Evolutionary conservation across 2,329 filamentous ascomycete species (phyloP).

Genomic region (Keithomyces neogunnii): DNA sequence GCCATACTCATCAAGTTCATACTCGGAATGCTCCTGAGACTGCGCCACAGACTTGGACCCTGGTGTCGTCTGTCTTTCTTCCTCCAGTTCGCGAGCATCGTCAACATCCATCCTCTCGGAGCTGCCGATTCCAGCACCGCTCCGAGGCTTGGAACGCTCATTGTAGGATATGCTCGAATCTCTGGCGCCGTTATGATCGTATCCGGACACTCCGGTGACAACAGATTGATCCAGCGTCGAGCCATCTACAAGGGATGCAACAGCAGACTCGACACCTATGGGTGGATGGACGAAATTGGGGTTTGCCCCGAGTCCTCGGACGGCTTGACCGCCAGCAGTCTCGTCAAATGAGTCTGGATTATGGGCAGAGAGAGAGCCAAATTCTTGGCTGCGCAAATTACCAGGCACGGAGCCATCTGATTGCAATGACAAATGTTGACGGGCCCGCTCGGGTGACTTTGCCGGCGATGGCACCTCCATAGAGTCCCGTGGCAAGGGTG

Average conservation of each 20-base stretch:
- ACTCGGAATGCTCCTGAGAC: conserved; percentile 43
- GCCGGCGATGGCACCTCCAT: conserved; percentile 43
- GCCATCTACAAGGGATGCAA: conserved; percentile 77
- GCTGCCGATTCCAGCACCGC: conserved; percentile 25
- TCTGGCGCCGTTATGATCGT: conserved; percentile 33
- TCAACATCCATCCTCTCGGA: conserved; percentile 34
- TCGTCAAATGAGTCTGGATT: conserved; percentile 51
- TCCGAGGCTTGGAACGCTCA: conserved; percentile 20
- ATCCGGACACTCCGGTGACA: conserved; percentile 51
- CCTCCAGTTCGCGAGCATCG: conserved; percentile 27
- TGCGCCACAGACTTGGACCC: conserved; percentile 26
- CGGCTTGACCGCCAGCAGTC: conserved; percentile 57
- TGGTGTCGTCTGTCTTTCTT: conserved; percentile 33
- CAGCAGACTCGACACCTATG: conserved; percentile 73
- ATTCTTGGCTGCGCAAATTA: conserved; percentile 39
- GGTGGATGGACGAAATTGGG: conserved; percentile 68
- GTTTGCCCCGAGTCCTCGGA: conserved; percentile 63
- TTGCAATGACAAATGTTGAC: conserved; percentile 24
- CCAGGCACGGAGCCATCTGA: conserved; percentile 27
- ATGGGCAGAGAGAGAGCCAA: conserved; percentile 46
- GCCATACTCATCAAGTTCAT: conserved; percentile 50
- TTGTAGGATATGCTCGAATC: conserved; percentile 29
- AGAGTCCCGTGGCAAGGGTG: conserved; percentile 48
- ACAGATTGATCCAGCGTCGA: conserved; percentile 61
- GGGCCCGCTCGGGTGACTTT: conserved; percentile 35